A percentile compares a stretch with the other conserved stretches of the same genome.
phyloP scores from a whole-genome alignment of 78 protist genomes.

The Cavenderia fasciculata region DNA sequence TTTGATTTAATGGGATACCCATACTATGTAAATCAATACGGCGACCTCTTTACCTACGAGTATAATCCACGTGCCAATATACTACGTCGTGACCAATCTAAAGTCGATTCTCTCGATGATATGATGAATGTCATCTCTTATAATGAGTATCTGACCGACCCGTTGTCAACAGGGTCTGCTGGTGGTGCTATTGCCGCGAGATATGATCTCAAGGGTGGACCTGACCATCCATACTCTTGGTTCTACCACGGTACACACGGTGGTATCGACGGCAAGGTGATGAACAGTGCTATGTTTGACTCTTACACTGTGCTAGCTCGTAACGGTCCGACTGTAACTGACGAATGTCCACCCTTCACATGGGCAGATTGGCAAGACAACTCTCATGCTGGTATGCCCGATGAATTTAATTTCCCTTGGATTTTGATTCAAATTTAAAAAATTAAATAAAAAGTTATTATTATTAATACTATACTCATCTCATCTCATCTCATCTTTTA shows the following conservation, averaged over 20 bases:
- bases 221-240: slow-evolving; percentile 20
- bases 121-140: neutral
- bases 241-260: slow-evolving; percentile 43
- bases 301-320: neutral
- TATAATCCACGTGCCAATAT: slow-evolving; percentile 60
- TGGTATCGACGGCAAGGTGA: slow-evolving; percentile 41
- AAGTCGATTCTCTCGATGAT: neutral
- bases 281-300: slow-evolving; percentile 30
- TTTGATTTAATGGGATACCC: slow-evolving; percentile 37
- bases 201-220: slow-evolving; percentile 15
- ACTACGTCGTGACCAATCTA: neutral
- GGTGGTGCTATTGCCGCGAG: slow-evolving; percentile 51
- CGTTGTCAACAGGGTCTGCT: slow-evolving; percentile 12
- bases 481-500: too few species aligned
- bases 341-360: slow-evolving; percentile 40
- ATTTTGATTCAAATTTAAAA: neutral
- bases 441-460: too few species aligned
- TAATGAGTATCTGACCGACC: slow-evolving; percentile 31
- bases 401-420: slow-evolving; percentile 39
- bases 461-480: too few species aligned
- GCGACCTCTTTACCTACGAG: slow-evolving; percentile 15
- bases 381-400: slow-evolving; percentile 27
- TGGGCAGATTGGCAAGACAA: slow-evolving; percentile 23
- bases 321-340: slow-evolving; percentile 40
- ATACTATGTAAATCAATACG: slow-evolving; percentile 16